Evolutionary conservation across 352 stramenopile genomes (phyloP).

Genomic region (Globisporangium recalcitrans): DNA sequence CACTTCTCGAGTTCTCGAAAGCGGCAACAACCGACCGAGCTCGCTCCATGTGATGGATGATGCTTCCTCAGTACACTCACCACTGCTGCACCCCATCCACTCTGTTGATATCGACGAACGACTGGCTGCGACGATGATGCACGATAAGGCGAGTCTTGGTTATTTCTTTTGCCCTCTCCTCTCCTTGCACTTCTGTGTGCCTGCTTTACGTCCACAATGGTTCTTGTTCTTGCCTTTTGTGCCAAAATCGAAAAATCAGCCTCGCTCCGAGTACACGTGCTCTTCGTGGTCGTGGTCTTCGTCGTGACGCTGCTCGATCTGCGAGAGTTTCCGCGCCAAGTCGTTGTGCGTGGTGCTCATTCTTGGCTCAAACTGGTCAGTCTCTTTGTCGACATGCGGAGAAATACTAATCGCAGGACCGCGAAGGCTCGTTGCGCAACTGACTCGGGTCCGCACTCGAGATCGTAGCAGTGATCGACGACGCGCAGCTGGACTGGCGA

Average conservation of each 20-base stretch:
- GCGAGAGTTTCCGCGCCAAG: conserved; percentile 9
- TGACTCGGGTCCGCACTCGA: conserved; percentile 23
- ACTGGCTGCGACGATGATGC: too few species aligned
- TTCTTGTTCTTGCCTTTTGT: not conserved
- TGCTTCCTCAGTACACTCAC: too few species aligned
- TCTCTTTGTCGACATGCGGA: conserved; percentile 4
- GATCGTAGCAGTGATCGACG: conserved; percentile 23
- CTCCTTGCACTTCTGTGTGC: too few species aligned
- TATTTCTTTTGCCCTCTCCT: too few species aligned
- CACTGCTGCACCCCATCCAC: too few species aligned
- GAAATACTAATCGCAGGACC: not conserved
- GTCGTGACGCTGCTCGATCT: conserved; percentile 16
- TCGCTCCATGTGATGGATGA: too few species aligned
- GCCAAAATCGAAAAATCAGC: not conserved
- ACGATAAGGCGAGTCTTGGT: too few species aligned
- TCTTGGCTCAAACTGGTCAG: not conserved
- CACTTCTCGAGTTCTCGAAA: too few species aligned
- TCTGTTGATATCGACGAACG: too few species aligned
- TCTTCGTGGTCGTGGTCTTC: conserved; percentile 16
- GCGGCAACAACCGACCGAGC: too few species aligned
- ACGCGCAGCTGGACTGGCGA: conserved; percentile 26
- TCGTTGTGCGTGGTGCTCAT: conserved; percentile 5
- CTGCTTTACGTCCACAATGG: not conserved
- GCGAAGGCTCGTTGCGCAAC: conserved; percentile 22
- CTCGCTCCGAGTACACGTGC: not conserved